Evolutionary conservation across 352 stramenopile species (phyloP), one percentile per base, ranked within the genome.

Genomic region (Phytopythium helicoides): DNA sequence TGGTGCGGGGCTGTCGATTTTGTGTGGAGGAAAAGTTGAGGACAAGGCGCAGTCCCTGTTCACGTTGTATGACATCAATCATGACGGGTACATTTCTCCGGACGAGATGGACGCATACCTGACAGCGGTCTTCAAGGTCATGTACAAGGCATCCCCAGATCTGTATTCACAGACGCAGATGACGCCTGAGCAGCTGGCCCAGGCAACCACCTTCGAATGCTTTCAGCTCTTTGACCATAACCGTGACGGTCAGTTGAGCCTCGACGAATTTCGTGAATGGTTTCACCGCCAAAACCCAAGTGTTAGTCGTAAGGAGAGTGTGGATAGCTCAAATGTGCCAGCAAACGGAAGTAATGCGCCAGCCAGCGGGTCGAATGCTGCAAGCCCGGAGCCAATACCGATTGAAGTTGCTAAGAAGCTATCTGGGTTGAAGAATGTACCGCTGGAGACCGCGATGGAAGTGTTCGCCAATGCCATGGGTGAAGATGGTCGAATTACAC

Each of bases 101-200:
- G 51, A 85, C 3, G 86, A 96, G 64, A 93, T 96, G 84, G 54
- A 62, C n/a, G 62, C 65, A 35, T 95, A 95, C 60, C 66, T 96
- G 39, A 85, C 84, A 15, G 76, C 80, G 14, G 67, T 95, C 7
- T 96, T 95, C 58, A 91, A 89, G 48, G 69, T 96, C 11, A 74
- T 95, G 37, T 94, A 88, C 66, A 89, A 94, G 58, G 84, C 80
- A 16, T 91, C 81, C 1, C 81, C 83, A 1, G 62, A 89, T 14
- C 34, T 94, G 6, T 51, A 74, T 40, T 31, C 38, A 1, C 79
- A 81, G 37, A 88, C 77, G 12, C 66, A 70, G 15, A 72, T 88
- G 67, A 73, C 46, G 19, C 73, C 87, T 0, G 52, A 72, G 18
- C 65, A 93, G 47, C 60, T 96, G n/a, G 86, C 87, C 11, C 56